Conservation (phyloP, 2,329 filamentous ascomycete genomes). For the Hymenoscyphus infarciens region DNA sequence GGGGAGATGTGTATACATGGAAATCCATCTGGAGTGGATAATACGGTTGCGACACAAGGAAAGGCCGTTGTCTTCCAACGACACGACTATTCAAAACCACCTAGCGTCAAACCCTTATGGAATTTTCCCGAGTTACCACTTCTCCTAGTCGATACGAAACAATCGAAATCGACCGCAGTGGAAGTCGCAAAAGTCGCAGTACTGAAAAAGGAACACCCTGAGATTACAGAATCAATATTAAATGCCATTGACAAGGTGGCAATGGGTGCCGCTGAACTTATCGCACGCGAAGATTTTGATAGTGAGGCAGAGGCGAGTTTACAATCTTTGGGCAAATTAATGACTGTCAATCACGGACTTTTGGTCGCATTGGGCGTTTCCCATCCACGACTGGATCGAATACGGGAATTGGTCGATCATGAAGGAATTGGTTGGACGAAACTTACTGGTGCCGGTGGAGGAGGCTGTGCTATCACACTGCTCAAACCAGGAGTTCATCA, state of each 20-base stretch:
- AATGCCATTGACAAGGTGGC: conserved; percentile 78
- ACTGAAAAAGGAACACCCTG: conserved; percentile 68
- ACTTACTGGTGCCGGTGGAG: conserved; percentile 90
- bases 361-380: conserved; percentile 90
- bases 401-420: conserved; percentile 87
- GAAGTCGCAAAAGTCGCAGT: conserved; percentile 84
- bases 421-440: conserved; percentile 95
- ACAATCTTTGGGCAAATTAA: conserved; percentile 77
- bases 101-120: conserved; percentile 71
- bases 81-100: conserved; percentile 71
- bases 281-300: conserved; percentile 64
- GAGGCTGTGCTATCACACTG: conserved; percentile 91
- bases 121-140: conserved; percentile 90
- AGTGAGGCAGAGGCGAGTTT: conserved; percentile 59
- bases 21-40: conserved; percentile 94
- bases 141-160: conserved; percentile 83
- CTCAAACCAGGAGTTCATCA: conserved; percentile 63
- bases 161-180: conserved; percentile 76
- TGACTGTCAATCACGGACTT: conserved; percentile 90
- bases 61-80: conserved; percentile 92
- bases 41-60: conserved; percentile 89
- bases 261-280: conserved; percentile 50
- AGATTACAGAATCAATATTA: conserved; percentile 75
- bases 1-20: conserved; percentile 97
- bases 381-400: conserved; percentile 85